phyloP scores from a whole-genome alignment of 2,329 filamentous ascomycete species.

The Pseudogymnoascus verrucosus region DNA sequence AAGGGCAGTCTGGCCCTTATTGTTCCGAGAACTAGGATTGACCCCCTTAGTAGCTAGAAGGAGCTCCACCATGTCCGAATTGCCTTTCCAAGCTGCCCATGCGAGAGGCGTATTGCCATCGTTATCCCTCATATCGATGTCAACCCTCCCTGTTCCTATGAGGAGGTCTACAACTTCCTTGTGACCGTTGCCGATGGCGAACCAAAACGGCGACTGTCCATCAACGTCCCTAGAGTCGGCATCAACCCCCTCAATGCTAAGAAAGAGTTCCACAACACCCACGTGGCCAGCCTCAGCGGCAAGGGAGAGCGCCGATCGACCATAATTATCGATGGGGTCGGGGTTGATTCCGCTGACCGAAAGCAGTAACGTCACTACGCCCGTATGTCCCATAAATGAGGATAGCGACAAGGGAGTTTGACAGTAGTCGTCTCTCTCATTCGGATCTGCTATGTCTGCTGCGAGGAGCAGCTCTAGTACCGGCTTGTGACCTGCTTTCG shows the following conservation, averaged over 20 bases:
- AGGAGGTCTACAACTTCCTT: neutral
- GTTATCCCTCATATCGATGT: neutral
- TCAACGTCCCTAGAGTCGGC: neutral
- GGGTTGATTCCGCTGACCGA: neutral
- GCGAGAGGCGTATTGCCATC: conserved; percentile 2
- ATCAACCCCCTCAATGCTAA: neutral
- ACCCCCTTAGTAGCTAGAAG: neutral
- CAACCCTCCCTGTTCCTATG: neutral
- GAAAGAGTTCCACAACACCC: neutral
- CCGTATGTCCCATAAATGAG: neutral
- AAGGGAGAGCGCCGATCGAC: neutral
- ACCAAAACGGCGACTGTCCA: neutral
- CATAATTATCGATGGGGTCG: neutral
- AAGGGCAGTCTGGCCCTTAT: neutral
- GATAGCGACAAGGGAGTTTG: conserved; percentile 18
- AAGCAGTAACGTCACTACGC: neutral
- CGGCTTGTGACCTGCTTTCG: conserved; percentile 7
- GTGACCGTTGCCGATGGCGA: neutral
- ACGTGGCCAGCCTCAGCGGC: neutral
- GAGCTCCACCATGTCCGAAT: neutral
- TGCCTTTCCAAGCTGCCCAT: neutral
- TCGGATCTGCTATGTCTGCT: neutral
- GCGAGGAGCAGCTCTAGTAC: conserved; percentile 14
- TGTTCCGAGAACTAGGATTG: neutral
- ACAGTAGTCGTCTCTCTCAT: conserved; percentile 4